These are phyloP conservation scores for Boletellus sp. DNA, from an alignment of 1,284 basidiomycete species.

Conservation along the genomic window DNA sequence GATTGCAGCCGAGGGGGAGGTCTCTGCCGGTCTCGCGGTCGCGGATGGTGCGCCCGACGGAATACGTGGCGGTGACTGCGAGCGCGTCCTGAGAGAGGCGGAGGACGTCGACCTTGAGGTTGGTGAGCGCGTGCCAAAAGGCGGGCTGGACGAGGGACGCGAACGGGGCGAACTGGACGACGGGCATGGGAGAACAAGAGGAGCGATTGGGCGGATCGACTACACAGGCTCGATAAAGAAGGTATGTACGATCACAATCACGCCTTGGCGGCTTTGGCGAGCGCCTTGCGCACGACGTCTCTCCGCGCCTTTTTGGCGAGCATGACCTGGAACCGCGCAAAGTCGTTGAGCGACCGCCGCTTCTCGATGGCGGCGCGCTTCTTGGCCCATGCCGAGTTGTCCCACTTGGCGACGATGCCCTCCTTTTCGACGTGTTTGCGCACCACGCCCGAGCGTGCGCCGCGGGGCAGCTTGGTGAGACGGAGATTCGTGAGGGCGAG, in stretches of 20 bases:
- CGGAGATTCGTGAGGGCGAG: constrained; percentile 88
- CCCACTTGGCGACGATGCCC: constrained; percentile 77
- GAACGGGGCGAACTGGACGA: constrained; percentile 87
- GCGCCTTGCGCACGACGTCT: constrained; percentile 64
- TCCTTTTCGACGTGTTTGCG: constrained; percentile 89
- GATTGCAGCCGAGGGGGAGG: constrained; percentile 57
- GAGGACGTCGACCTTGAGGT: constrained; percentile 88
- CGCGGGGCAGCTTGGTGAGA: constrained; percentile 85
- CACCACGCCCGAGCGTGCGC: constrained; percentile 77
- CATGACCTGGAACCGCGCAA: constrained; percentile 82
- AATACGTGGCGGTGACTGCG: constrained; percentile 65
- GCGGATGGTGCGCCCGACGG: constrained; percentile 65
- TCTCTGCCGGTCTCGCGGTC: constrained; percentile 73
- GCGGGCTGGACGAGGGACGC: constrained; percentile 83
- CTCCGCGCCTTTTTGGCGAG: constrained; percentile 73
- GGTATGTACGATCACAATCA: constrained; percentile 6
- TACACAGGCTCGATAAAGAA: constrained; percentile 12
- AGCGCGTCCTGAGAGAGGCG: constrained; percentile 77
- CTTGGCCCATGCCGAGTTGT: constrained; percentile 85
- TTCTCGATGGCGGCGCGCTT: constrained; percentile 78
- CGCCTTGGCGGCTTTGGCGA: constrained; percentile 39
- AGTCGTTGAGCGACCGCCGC: constrained; percentile 83
- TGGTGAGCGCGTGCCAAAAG: constrained; percentile 91
- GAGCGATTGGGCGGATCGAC: not conserved
- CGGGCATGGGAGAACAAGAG: constrained; percentile 36